Conservation (phyloP, 2,329 filamentous ascomycete genomes). For the Exophiala sp. region DNA sequence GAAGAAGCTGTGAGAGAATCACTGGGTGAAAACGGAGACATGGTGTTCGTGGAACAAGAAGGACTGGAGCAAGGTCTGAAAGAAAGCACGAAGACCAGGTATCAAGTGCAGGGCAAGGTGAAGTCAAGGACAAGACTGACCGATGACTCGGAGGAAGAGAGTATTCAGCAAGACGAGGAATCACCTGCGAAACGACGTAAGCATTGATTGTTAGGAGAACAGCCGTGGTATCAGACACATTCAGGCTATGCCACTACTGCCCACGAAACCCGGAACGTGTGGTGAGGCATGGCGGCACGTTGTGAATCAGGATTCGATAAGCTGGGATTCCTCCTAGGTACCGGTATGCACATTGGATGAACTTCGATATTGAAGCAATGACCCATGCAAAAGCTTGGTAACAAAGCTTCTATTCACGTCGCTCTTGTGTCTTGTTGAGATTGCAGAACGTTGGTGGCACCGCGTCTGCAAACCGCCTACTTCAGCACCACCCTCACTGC, state of each 20-base stretch:
- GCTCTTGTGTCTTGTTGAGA: neutral
- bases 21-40: slow-evolving; percentile 53
- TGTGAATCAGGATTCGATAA: too few species aligned
- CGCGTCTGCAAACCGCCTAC: too few species aligned
- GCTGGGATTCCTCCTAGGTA: too few species aligned
- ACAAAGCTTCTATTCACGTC: slow-evolving; percentile 7
- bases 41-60: slow-evolving; percentile 51
- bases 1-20: slow-evolving; percentile 51
- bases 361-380: too few species aligned
- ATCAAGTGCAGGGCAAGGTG: slow-evolving; percentile 27
- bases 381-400: slow-evolving; percentile 9
- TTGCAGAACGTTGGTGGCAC: too few species aligned
- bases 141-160: slow-evolving; percentile 13
- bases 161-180: slow-evolving; percentile 11
- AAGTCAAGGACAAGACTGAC: slow-evolving; percentile 2
- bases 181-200: slow-evolving; percentile 18
- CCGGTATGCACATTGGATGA: too few species aligned
- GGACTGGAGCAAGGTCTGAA: slow-evolving; percentile 22
- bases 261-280: neutral
- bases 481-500: too few species aligned
- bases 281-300: too few species aligned
- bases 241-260: too few species aligned
- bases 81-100: slow-evolving; percentile 18
- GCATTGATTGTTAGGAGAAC: too few species aligned
- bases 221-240: neutral